Evolutionary conservation across 352 stramenopile species (phyloP), one percentile per base, ranked within the genome.

Genomic region (Phytophthora litchii): DNA sequence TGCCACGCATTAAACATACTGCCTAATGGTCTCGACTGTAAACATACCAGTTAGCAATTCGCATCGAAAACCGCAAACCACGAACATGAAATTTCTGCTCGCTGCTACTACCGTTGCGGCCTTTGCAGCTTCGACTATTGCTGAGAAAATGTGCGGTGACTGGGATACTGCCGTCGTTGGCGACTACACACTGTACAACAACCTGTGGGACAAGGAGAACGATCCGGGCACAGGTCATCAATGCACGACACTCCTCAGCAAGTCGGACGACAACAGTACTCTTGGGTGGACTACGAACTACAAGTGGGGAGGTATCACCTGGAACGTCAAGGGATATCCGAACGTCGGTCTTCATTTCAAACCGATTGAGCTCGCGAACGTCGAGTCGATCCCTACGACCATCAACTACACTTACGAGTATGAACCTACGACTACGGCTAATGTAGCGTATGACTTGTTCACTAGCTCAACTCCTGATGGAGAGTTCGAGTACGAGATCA

Each of bases 171-270:
- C 36, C 10, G 53, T 46, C 21, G 52, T 67, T 5, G 64, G 60
- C 45, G 68, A 71, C 38, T 78, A 70, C 60, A 78, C 63, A 32
- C 21, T 78, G 9, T 74, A 78, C 64, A 74, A 74, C 48, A 74
- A 78, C 37, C 55, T 74, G 4, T 78, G 69, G 69, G 59, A 55
- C 49, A 58, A 61, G 35, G 62, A 51, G 11, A 60, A 69, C 19
- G 62, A 64, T 46, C 43, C 55, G 3, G 60, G 55, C 7, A 67
- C 62, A 16, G 62, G 62, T 7, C 38, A 61, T 6, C 62, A 71
- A 20, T 71, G 55, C 43, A 71, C 62, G 12, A 58, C 43, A 9
- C 32, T 67, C 14, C 25, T 62, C 44, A 67, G 40, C 17, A 23
- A 31, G 10, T 69, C 23, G 13, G 17, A 41, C n/a, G 54, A 41